These are phyloP conservation scores for Abrus precatorius DNA, from an alignment of 306 rosid species.

Conservation along the genomic window DNA sequence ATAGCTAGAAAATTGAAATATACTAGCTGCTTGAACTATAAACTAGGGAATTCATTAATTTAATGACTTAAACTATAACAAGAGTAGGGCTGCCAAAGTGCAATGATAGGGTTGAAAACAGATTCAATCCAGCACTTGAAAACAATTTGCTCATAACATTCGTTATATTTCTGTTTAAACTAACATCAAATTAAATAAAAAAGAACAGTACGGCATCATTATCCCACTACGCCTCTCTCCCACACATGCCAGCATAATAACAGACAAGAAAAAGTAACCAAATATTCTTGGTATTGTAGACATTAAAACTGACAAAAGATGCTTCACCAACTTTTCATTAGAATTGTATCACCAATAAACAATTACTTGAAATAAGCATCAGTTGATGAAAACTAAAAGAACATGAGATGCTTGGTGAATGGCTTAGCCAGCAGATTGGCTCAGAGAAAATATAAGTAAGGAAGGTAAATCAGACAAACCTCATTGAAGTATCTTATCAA, in stretches of 20 bases:
- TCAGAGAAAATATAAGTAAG: background rate
- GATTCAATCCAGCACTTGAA: conserved; percentile 9
- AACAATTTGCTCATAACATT: background rate
- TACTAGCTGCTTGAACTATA: background rate
- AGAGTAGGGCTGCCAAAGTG: conserved; percentile 27
- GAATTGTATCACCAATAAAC: conserved; percentile 21
- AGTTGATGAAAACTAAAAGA: conserved; percentile 7
- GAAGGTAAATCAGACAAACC: conserved; percentile 62
- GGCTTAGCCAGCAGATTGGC: background rate
- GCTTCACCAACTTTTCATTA: background rate
- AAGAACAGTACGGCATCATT: background rate
- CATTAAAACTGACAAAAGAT: background rate
- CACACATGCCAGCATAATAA: conserved; percentile 28
- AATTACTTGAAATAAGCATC: conserved; percentile 22
- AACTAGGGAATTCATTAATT: background rate
- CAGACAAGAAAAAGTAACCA: conserved; percentile 19
- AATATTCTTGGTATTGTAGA: conserved; percentile 25
- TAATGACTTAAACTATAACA: conserved; percentile 26
- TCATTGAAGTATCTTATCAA: conserved; percentile 86
- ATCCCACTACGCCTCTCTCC: conserved; percentile 3
- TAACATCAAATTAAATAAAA: background rate
- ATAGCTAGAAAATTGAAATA: conserved; percentile 1
- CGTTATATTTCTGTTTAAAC: conserved; percentile 13
- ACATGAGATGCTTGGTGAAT: background rate
- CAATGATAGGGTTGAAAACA: conserved; percentile 9